These are phyloP conservation scores for Excoecaria agallocha DNA, from an alignment of 345 rosid species.

Conservation along the genomic window DNA sequence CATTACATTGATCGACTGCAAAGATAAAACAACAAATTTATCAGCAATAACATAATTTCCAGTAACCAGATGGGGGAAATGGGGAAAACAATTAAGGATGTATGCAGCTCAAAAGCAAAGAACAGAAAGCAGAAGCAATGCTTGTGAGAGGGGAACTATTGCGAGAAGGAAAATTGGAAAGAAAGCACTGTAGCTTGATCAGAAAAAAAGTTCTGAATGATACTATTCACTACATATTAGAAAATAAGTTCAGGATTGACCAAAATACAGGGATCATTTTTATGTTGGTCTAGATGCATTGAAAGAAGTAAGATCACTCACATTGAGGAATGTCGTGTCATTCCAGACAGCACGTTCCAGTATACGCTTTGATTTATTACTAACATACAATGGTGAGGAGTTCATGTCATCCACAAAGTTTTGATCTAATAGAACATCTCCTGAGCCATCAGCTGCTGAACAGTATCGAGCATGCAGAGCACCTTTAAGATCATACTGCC, in stretches of 20 bases:
- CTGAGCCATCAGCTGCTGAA: constrained; percentile 52
- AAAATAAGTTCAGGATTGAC: background rate
- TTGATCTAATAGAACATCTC: constrained; percentile 87
- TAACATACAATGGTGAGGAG: constrained; percentile 80
- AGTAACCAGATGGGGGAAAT: background rate
- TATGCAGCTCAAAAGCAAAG: background rate
- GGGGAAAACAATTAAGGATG: background rate
- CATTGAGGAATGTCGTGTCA: constrained; percentile 85
- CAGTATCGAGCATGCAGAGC: constrained; percentile 72
- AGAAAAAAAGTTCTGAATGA: background rate
- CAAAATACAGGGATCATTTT: background rate
- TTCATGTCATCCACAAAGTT: constrained; percentile 95
- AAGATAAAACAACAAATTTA: constrained; percentile 10
- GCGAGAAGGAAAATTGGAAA: background rate
- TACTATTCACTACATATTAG: background rate
- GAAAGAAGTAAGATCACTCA: constrained; percentile 38
- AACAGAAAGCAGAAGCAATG: background rate
- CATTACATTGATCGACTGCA: constrained; percentile 89
- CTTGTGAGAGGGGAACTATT: background rate
- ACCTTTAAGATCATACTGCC: constrained; percentile 94
- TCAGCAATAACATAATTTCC: background rate
- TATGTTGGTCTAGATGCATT: background rate
- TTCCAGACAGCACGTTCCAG: constrained; percentile 91
- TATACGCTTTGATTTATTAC: constrained; percentile 64
- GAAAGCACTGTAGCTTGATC: background rate